Percentiles rank a stretch among this genome's conserved stretches.
These are phyloP conservation scores for Phaeotremella fagi DNA, from an alignment of 768 basidiomycete species.

Conservation along the genomic window DNA sequence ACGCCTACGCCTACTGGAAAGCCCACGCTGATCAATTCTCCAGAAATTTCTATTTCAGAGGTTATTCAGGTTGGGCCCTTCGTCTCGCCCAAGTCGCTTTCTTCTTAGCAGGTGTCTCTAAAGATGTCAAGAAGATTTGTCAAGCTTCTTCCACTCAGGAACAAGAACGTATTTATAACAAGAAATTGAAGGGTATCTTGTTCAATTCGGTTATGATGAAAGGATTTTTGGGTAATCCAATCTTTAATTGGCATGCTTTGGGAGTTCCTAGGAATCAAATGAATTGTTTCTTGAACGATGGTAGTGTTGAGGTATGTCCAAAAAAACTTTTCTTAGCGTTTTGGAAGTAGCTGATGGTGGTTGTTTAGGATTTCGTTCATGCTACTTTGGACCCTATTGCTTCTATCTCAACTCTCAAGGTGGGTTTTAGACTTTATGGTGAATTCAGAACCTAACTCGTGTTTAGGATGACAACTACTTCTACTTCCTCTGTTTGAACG, in stretches of 20 bases:
- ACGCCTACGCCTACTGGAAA: conserved; percentile 72
- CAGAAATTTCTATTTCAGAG: conserved; percentile 62
- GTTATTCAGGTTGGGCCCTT: conserved; percentile 63
- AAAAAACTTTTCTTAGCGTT: no score
- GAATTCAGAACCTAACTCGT: not conserved
- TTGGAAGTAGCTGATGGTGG: not conserved
- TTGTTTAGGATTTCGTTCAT: conserved; percentile 41
- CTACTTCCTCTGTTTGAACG: conserved; percentile 56
- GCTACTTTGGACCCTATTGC: conserved; percentile 52
- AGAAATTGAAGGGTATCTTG: conserved; percentile 60
- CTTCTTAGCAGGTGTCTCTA: conserved; percentile 57
- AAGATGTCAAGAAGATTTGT: conserved; percentile 59
- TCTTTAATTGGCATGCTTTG: conserved; percentile 71
- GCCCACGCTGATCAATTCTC: conserved; percentile 54
- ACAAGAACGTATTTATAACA: conserved; percentile 62
- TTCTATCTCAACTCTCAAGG: conserved; percentile 31
- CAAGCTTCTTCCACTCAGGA: conserved; percentile 55
- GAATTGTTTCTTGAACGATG: conserved; percentile 55
- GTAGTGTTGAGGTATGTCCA: conserved; percentile 35
- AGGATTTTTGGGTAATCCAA: conserved; percentile 53
- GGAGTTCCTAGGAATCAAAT: conserved; percentile 71
- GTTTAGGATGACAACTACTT: conserved; percentile 58
- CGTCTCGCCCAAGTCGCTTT: conserved; percentile 61
- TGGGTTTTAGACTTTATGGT: conserved; percentile 2
- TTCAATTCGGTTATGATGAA: conserved; percentile 59